Percentiles rank a stretch among this genome's conserved stretches.
Conservation (phyloP, 768 basidiomycete species). For the Pleurotus ostreatus region DNA sequence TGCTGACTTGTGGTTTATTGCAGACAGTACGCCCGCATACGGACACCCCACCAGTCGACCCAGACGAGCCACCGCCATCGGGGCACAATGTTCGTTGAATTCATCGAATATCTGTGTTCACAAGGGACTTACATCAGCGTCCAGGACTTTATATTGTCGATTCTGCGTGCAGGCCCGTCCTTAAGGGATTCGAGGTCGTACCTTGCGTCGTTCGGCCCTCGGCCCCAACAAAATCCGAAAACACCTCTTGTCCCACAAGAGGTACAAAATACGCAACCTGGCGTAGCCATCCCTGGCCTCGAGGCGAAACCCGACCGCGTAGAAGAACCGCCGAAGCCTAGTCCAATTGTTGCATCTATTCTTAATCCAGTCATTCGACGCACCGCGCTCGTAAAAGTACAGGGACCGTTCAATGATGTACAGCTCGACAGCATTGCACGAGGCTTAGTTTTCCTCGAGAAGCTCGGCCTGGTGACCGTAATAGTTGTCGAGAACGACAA, state of each 20-base stretch:
- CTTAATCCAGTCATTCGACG: conserved; percentile 81
- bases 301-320: conserved; percentile 31
- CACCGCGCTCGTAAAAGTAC: conserved; percentile 94
- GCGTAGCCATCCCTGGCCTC: conserved; percentile 19
- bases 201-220: conserved; percentile 84
- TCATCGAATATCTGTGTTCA: neutral
- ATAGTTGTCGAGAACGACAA: conserved; percentile 92
- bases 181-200: conserved; percentile 87
- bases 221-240: conserved; percentile 35
- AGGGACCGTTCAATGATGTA: conserved; percentile 90
- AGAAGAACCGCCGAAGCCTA: conserved; percentile 36
- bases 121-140: conserved; percentile 11
- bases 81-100: conserved; percentile 44
- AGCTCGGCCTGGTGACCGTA: conserved; percentile 92
- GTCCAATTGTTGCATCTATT: conserved; percentile 64
- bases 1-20: conserved; percentile 6
- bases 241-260: conserved; percentile 20
- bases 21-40: conserved; percentile 41
- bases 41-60: conserved; percentile 26
- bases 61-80: conserved; percentile 34
- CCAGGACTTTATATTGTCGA: conserved; percentile 95
- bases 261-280: conserved; percentile 22
- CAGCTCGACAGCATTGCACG: conserved; percentile 92
- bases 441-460: conserved; percentile 93
- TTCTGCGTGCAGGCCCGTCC: conserved; percentile 90